Evolutionary conservation across 257 asterid species (phyloP), one percentile per base, ranked within the genome.

Genomic region (Cordia subcordata): DNA sequence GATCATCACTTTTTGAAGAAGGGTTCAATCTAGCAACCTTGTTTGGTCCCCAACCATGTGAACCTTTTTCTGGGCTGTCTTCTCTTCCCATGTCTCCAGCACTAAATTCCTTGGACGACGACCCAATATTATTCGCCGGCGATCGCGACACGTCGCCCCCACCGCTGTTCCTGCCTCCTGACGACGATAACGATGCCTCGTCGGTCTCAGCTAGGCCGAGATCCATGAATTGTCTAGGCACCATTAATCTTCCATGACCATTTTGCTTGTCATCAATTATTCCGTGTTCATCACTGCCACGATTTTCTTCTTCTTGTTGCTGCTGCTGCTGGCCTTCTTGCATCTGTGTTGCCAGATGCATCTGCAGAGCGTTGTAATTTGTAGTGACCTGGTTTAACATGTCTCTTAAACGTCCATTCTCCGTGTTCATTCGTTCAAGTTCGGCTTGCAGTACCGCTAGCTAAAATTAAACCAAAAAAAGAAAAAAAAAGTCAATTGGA

Each of bases 221-320:
- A 75, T 92, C 96, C 87, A 86, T 81, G 69, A 88, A 91, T 75
- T 88, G 96, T 58, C 94, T 72, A 10, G 95, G 94, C 58, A 72
- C 84, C 75, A 82, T 61, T 15, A 47, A 27, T 14, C 77, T 81
- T n/a, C 68, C 78, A 27, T 61, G 61, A 20, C 71, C 72, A 40
- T 49, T 79, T 16, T 80, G 44, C 44, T 37, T 16, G 22, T 23
- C 73, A 33, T 59, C 56, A 32, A 49, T 5, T 62, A 71, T 68
- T 47, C 67, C 66, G 5, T 22, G 39, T 40, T 74, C 83, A 6
- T 62, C n/a, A n/a, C 42, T 40, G 37, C 67, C 69, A 9, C 45
- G 42, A 38, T 67, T 68, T 10, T 52, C 55, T 55, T 65, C 77
- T 38, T 64, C 74, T 40, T 61, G 79, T 42, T 67, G 67, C 13